Percentiles rank a stretch among this genome's conserved stretches.
Evolutionary conservation across 768 basidiomycete species (phyloP).

Genomic region (Russula ochroleuca): DNA sequence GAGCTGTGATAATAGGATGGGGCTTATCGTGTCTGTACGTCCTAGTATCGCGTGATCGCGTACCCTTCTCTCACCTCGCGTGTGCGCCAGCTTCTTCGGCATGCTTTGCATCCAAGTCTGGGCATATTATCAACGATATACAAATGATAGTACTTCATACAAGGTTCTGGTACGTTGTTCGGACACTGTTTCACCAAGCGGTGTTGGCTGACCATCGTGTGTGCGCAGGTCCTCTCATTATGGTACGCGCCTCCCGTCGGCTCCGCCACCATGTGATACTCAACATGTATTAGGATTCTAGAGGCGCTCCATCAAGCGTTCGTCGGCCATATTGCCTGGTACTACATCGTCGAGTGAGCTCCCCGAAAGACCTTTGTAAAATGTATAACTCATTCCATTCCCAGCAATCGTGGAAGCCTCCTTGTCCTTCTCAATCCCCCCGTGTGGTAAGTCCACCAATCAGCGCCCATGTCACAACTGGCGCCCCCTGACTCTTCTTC

Average conservation of each 20-base stretch:
- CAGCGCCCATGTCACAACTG: not conserved
- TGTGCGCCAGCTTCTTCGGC: slow-evolving; percentile 21
- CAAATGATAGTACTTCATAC: slow-evolving; percentile 21
- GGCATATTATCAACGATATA: slow-evolving; percentile 24
- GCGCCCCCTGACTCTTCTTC: not conserved
- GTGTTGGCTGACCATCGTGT: not conserved
- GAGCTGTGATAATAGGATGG: slow-evolving; percentile 25
- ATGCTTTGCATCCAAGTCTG: slow-evolving; percentile 26
- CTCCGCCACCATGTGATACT: not conserved
- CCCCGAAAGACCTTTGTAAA: too few species aligned
- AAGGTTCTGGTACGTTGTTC: slow-evolving; percentile 22
- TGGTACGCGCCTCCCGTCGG: slow-evolving; percentile 13
- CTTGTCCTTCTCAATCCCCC: slow-evolving; percentile 15
- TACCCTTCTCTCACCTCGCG: not conserved
- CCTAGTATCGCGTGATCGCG: not conserved
- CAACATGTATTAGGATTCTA: slow-evolving; percentile 13
- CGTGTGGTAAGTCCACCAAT: slow-evolving; percentile 23
- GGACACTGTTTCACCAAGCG: not conserved
- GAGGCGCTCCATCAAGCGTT: slow-evolving; percentile 25
- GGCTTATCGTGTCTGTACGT: slow-evolving; percentile 24
- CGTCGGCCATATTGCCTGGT: slow-evolving; percentile 23
- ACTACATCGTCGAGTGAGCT: slow-evolving; percentile 19
- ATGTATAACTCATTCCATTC: not conserved
- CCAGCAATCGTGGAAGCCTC: slow-evolving; percentile 15
- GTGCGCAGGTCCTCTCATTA: slow-evolving; percentile 15